A percentile compares a stretch with the other conserved stretches of the same genome.
Evolutionary conservation across 2,329 filamentous ascomycete genomes (phyloP).

Genomic region (Colletotrichum ledebouriae): DNA sequence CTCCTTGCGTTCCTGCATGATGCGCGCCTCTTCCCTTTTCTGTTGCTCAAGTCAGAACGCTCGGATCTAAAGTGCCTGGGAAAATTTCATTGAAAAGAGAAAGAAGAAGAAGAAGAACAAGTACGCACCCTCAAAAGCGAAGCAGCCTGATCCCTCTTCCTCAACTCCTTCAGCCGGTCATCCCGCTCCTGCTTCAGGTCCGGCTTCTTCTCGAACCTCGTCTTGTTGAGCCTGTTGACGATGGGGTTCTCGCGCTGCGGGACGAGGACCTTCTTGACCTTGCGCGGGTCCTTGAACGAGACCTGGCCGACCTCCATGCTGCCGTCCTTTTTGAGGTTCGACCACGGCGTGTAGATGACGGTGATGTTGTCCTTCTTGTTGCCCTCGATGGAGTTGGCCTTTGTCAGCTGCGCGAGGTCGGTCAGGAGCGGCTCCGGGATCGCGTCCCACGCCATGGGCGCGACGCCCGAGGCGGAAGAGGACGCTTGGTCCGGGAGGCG

Average conservation of each 20-base stretch:
- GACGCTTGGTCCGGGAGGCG: conserved; percentile 77
- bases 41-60: conserved; percentile 49
- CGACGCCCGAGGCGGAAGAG: not conserved
- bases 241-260: conserved; percentile 86
- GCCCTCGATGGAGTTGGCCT: conserved; percentile 98
- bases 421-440: conserved; percentile 81
- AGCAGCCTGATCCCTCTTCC: conserved; percentile 77
- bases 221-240: conserved; percentile 99
- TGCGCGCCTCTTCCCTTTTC: conserved; percentile 81
- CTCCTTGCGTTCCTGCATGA: conserved; percentile 86
- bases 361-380: conserved; percentile 99
- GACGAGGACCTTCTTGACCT: conserved; percentile 87
- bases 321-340: conserved; percentile 94
- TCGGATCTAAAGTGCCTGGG: not conserved
- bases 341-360: conserved; percentile 97
- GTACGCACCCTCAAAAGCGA: conserved; percentile 70
- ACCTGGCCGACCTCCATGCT: conserved; percentile 97
- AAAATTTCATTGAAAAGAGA: no score
- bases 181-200: conserved; percentile 88
- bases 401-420: conserved; percentile 97
- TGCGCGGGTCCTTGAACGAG: conserved; percentile 89
- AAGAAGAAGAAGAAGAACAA: no score
- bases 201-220: conserved; percentile 87
- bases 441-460: conserved; percentile 74
- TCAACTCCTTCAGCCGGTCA: conserved; percentile 77